Evolutionary conservation across 2,329 filamentous ascomycete genomes (phyloP).

Genomic region (Thelonectria rubi): DNA sequence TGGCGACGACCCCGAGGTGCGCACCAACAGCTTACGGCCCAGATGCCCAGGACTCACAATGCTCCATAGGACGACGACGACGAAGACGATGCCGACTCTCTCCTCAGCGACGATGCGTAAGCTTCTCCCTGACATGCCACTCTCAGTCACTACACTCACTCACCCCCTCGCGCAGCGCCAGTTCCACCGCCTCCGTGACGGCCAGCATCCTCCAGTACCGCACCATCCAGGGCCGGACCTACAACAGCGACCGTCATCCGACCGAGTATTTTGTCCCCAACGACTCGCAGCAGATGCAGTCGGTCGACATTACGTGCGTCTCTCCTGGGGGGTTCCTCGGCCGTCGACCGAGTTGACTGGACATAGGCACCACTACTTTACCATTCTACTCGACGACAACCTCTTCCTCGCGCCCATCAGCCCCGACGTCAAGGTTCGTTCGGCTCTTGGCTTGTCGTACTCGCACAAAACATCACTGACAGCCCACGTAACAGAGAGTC

Average conservation of each 20-base stretch:
- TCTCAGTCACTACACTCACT: not conserved
- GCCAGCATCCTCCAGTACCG: constrained; percentile 29
- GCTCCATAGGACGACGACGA: constrained; percentile 30
- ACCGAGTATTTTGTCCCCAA: constrained; percentile 30
- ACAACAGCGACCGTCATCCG: constrained; percentile 25
- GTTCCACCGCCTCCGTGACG: constrained; percentile 22
- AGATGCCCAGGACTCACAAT: not conserved
- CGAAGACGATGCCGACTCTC: constrained; percentile 33
- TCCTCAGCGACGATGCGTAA: constrained; percentile 37
- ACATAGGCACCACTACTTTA: constrained; percentile 28
- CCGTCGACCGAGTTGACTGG: not conserved
- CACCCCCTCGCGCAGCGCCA: constrained; percentile 1
- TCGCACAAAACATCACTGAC: not conserved
- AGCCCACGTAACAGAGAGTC: constrained; percentile 27
- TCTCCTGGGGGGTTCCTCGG: not conserved
- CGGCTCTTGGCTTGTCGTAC: not conserved
- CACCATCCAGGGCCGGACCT: constrained; percentile 25
- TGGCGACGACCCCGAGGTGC: constrained; percentile 34
- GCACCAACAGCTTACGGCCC: not conserved
- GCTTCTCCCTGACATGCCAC: not conserved
- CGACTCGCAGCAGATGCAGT: constrained; percentile 24
- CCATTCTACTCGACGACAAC: constrained; percentile 32
- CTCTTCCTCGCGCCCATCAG: constrained; percentile 36
- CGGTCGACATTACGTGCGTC: constrained; percentile 26
- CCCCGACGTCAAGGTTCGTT: constrained; percentile 21